Percentiles rank a stretch among this genome's conserved stretches.
phyloP scores from a whole-genome alignment of 352 stramenopile genomes.

The Globisporangium barbulae region DNA sequence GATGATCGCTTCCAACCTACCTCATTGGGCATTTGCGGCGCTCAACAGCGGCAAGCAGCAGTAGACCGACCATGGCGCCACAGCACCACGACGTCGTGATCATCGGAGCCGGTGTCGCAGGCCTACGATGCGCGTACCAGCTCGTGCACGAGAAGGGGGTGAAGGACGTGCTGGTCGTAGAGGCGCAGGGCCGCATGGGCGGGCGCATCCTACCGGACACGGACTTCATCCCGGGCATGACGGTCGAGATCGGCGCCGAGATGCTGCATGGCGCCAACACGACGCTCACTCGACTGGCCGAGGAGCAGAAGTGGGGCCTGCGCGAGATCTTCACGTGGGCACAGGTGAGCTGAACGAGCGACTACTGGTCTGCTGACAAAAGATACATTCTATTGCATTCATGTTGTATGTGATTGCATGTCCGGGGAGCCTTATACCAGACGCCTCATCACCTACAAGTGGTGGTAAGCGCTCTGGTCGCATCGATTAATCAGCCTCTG shows the following conservation, averaged over 20 bases:
- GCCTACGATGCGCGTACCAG: constrained; percentile 62
- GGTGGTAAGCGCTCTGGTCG: constrained; percentile 12
- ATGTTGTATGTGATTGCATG: constrained; percentile 17
- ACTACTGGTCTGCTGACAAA: not conserved
- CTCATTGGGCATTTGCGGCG: constrained; percentile 10
- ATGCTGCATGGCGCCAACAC: constrained; percentile 76
- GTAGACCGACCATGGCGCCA: not conserved
- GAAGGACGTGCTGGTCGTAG: constrained; percentile 68
- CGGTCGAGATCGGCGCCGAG: constrained; percentile 72
- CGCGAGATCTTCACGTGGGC: constrained; percentile 86
- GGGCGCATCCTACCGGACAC: constrained; percentile 59
- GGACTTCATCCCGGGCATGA: constrained; percentile 71
- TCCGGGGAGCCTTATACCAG: constrained; percentile 7
- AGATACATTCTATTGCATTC: constrained; percentile 6
- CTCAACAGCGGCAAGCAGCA: not conserved
- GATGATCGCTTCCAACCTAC: not conserved
- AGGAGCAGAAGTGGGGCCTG: constrained; percentile 59
- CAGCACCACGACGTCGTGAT: constrained; percentile 65
- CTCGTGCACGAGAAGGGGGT: constrained; percentile 54
- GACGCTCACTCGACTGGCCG: constrained; percentile 62
- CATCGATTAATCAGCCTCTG: constrained; percentile 91
- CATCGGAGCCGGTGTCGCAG: constrained; percentile 63
- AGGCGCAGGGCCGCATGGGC: constrained; percentile 60
- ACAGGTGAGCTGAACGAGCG: constrained; percentile 47
- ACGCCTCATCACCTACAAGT: not conserved